Conservation (phyloP, 2,329 filamentous ascomycete genomes). For the Penicillium sclerotigenum region DNA sequence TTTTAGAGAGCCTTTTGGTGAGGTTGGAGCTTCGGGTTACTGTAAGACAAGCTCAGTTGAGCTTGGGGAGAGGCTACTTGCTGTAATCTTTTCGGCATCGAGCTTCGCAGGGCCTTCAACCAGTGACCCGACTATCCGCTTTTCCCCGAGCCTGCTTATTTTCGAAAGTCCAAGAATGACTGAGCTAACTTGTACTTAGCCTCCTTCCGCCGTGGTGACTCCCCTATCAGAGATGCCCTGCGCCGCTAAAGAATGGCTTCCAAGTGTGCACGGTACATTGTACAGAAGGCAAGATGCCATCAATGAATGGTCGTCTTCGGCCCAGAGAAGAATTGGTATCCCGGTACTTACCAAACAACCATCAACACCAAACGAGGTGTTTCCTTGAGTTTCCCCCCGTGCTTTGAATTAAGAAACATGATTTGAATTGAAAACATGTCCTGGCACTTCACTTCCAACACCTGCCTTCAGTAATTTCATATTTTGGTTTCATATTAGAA, state of each 20-base stretch:
- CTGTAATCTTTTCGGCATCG: not conserved
- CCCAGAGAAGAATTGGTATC: constrained; percentile 13
- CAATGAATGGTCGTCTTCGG: constrained; percentile 7
- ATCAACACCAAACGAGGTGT: not conserved
- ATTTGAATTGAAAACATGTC: constrained; percentile 2
- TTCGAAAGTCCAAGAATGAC: not conserved
- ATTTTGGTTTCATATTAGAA: not conserved
- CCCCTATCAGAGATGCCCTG: constrained; percentile 39
- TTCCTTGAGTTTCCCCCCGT: not conserved
- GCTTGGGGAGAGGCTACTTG: not conserved
- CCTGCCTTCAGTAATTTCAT: not conserved
- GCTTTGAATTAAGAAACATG: constrained; percentile 2
- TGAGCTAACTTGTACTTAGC: constrained; percentile 28
- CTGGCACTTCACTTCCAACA: not conserved
- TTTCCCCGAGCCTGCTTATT: constrained; percentile 1
- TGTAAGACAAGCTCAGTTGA: not conserved
- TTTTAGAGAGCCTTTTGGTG: not conserved
- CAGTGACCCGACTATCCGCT: constrained; percentile 1
- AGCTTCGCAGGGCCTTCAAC: not conserved
- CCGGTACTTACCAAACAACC: constrained; percentile 2
- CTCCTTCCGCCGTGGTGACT: constrained; percentile 45
- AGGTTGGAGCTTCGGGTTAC: not conserved
- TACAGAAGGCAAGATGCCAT: constrained; percentile 30
- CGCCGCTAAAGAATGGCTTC: constrained; percentile 31
- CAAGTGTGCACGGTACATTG: constrained; percentile 38